Percentiles rank a stretch among this genome's conserved stretches.
These are phyloP conservation scores for Fraxinus sp. DNA, from an alignment of 305 asterid genomes.

Conservation along the genomic window DNA sequence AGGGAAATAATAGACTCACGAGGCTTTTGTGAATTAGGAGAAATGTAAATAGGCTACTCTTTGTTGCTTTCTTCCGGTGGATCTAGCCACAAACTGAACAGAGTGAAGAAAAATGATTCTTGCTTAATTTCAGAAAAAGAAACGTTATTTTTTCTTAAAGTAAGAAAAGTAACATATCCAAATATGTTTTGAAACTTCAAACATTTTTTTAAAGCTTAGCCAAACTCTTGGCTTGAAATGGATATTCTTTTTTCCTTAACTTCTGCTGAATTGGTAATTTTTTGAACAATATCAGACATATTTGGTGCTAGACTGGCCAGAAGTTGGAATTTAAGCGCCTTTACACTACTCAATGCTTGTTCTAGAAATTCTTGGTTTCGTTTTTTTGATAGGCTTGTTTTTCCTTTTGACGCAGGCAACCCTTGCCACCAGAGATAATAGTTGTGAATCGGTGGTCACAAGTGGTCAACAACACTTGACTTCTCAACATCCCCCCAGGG, in stretches of 20 bases:
- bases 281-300: neutral
- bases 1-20: neutral
- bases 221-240: neutral
- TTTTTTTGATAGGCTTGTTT: neutral
- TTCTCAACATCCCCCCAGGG: constrained; percentile 93
- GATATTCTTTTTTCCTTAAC: neutral
- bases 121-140: neutral
- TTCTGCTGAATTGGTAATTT: neutral
- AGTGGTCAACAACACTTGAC: constrained; percentile 88
- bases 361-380: neutral
- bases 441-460: constrained; percentile 96
- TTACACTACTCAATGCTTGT: neutral
- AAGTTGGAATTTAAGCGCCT: neutral
- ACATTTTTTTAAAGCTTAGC: neutral
- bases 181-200: neutral
- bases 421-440: constrained; percentile 76
- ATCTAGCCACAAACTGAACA: neutral
- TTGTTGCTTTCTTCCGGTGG: neutral
- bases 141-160: neutral
- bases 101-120: neutral
- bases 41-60: neutral
- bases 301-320: constrained; percentile 1
- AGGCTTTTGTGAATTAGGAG: neutral
- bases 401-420: constrained; percentile 45
- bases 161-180: neutral